Evolutionary conservation across 2,329 filamentous ascomycete genomes (phyloP).

Genomic region (Aspergillus amoenus): DNA sequence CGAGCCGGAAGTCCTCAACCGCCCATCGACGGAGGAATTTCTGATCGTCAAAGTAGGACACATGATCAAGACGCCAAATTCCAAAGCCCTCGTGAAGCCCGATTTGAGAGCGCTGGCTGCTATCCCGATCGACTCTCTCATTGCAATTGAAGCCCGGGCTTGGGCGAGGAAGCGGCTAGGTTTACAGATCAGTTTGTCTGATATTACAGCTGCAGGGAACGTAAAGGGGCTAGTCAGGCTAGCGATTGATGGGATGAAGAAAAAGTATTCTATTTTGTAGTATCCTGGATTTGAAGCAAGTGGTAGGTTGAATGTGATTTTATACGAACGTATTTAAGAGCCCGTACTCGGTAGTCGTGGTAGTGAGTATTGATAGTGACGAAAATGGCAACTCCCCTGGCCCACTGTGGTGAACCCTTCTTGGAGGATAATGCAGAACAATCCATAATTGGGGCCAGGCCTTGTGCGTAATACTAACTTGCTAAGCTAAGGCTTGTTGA

Average conservation of each 20-base stretch:
- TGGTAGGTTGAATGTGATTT: no score
- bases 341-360: no score
- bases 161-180: conserved; percentile 3
- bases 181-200: not conserved
- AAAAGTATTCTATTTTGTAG: not conserved
- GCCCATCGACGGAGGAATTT: conserved; percentile 1
- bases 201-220: not conserved
- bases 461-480: no score
- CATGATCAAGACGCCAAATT: not conserved
- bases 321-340: no score
- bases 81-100: not conserved
- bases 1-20: not conserved
- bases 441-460: no score
- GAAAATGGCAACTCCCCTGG: no score
- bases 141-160: conserved; percentile 3
- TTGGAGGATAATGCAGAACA: no score
- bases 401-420: no score
- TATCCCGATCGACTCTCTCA: conserved; percentile 1
- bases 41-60: not conserved
- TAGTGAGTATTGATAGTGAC: no score
- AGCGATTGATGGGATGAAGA: conserved; percentile 2
- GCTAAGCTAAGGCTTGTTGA: no score
- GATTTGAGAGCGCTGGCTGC: not conserved
- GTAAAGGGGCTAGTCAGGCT: not conserved
- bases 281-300: no score